These are phyloP conservation scores for Penicillium chermesinum DNA, from an alignment of 495 filamentous ascomycete species.

Conservation along the genomic window DNA sequence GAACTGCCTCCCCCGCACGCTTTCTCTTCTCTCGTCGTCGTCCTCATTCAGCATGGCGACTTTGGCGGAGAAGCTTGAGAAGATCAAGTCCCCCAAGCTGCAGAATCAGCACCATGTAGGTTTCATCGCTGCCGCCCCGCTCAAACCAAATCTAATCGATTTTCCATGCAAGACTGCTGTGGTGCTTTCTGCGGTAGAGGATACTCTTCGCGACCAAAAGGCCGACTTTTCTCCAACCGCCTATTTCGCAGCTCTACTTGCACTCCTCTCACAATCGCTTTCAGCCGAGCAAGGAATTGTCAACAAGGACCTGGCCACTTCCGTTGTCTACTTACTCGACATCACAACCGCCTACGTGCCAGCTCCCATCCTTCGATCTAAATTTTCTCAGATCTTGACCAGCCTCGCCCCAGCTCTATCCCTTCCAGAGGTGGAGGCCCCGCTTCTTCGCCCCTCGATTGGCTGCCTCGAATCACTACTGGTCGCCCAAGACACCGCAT, in stretches of 20 bases:
- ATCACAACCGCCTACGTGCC: conserved; percentile 78
- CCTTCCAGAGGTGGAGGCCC: conserved; percentile 77
- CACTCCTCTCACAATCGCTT: conserved; percentile 73
- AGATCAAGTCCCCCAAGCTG: conserved; percentile 92
- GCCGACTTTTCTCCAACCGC: conserved; percentile 77
- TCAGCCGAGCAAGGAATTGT: conserved; percentile 54
- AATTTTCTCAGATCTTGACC: conserved; percentile 88
- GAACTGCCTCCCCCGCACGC: conserved; percentile 31
- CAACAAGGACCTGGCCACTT: conserved; percentile 79
- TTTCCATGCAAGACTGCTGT: conserved; percentile 61
- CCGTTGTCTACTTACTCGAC: conserved; percentile 95
- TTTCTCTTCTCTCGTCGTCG: conserved; percentile 23
- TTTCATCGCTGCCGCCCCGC: conserved; percentile 1
- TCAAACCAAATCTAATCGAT: background rate
- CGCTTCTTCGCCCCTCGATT: conserved; percentile 80
- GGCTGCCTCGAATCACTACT: conserved; percentile 87
- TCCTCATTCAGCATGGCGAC: conserved; percentile 53
- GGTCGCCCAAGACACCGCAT: conserved; percentile 75
- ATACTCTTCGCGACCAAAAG: conserved; percentile 82
- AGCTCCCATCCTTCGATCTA: conserved; percentile 76
- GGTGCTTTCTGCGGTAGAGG: conserved; percentile 85
- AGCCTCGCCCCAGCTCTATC: conserved; percentile 79
- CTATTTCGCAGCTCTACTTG: conserved; percentile 94
- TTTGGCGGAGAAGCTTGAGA: conserved; percentile 85
- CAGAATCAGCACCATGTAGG: conserved; percentile 89